Evolutionary conservation across 1,139 yeast species (phyloP), one percentile per base, ranked within the genome.

Genomic region (Insectozyma bohioensis): DNA sequence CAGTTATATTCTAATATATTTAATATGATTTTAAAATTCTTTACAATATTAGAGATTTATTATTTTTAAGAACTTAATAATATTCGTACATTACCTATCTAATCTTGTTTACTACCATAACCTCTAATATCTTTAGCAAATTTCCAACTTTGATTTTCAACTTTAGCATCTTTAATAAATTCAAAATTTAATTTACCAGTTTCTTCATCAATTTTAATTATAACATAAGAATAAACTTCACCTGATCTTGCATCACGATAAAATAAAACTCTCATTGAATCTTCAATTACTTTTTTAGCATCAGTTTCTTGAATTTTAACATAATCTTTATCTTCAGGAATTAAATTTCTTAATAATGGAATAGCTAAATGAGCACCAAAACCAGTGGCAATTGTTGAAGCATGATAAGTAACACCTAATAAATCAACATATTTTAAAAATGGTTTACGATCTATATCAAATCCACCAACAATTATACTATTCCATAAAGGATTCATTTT

Each of bases 401-500:
- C 75, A 6, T 86, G 75, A 59, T 85, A 94, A 1, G 95, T 77
- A 13, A 90, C 96, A 29, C 99, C 99, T 39, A 88, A 72, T 42
- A 94, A 69, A 58, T 94, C 97, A 30, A 88, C 95, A 54, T 85
- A 90, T 46, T 82, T 80, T 51, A 92, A 70, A 51, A 85, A 85
- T 33, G 86, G 83, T 26, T 75, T 75, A 24, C 60, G 53, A 40
- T 77, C 81, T 39, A 79, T 81, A 54, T 82, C 84, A 49, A 83
- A 74, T 4, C 97, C 99, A 7, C 90, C 97, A 33, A 92, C 97
- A 37, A 94, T 70, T 24, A 86, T 67, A 0, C 97, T 85, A 61
- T 92, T 94, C 98, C 98, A 94, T 44, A 88, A 72, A 15, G 99
- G 99, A 57, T 94, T 78, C 92, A 94, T 81, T 61, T 90, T 87